Conservation (phyloP, 192 early-diverging fungal genomes). For the Pilaira anomala region DNA sequence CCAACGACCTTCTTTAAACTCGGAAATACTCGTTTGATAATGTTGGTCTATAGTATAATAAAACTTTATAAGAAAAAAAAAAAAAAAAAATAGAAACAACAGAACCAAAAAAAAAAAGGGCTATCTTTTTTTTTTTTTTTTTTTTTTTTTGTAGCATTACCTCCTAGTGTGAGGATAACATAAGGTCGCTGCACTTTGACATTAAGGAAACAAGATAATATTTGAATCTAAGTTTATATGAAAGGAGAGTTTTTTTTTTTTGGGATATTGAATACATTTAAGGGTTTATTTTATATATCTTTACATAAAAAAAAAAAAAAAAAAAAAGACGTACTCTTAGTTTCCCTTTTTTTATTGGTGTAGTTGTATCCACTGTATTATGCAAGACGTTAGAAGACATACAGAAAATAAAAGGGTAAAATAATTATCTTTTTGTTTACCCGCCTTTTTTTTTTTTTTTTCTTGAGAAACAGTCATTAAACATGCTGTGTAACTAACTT, state of each 20-base stretch:
- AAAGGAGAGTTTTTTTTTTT: background rate
- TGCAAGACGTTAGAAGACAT: background rate
- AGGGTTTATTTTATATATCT: no score
- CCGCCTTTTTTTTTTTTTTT: background rate
- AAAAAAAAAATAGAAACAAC: no score
- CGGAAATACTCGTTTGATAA: constrained; percentile 61
- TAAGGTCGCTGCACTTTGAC: constrained; percentile 58
- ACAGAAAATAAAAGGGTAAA: background rate
- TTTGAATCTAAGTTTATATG: constrained; percentile 47
- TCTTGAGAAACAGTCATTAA: no score
- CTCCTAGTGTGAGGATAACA: constrained; percentile 60
- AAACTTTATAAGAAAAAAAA: no score
- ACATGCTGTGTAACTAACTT: no score
- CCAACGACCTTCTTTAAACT: constrained; percentile 56
- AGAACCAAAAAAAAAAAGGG: background rate
- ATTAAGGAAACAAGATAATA: constrained; percentile 57
- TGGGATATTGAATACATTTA: no score
- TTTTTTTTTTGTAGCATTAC: constrained; percentile 21
- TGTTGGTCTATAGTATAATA: constrained; percentile 64
- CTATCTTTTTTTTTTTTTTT: background rate
- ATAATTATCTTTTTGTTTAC: no score
- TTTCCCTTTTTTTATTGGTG: background rate
- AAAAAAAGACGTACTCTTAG: constrained; percentile 2
- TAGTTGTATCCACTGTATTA: background rate
- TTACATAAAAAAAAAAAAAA: no score